phyloP scores from a whole-genome alignment of 2,329 filamentous ascomycete genomes.

The Knufia fluminis region DNA sequence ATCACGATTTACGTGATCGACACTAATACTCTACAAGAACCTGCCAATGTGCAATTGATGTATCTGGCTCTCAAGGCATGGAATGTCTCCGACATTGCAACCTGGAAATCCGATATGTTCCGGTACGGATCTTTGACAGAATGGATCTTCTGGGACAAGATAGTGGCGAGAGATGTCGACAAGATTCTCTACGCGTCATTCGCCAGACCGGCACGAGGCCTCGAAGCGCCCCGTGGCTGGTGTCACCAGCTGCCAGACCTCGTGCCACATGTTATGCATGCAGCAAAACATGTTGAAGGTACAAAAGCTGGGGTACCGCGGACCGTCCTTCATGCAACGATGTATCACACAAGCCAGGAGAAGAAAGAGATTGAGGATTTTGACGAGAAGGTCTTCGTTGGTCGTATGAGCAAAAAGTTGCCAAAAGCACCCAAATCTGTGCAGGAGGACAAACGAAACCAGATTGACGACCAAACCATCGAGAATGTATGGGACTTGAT shows the following conservation, averaged over 20 bases:
- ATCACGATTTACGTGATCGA: conserved; percentile 1
- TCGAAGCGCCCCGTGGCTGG: neutral
- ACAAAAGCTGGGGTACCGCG: neutral
- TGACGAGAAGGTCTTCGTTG: neutral
- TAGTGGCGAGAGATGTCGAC: neutral
- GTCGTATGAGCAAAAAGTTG: neutral
- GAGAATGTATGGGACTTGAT: neutral
- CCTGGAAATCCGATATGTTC: neutral
- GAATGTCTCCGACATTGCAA: neutral
- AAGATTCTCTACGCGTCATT: neutral
- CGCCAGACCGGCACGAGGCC: neutral
- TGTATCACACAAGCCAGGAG: neutral
- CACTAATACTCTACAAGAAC: neutral
- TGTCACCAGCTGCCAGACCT: neutral
- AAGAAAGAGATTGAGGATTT: neutral
- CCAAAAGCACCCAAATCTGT: neutral
- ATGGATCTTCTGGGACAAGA: neutral
- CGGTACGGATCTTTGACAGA: neutral
- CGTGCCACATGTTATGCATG: neutral
- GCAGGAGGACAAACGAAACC: neutral
- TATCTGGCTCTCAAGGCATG: neutral
- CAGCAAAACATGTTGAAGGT: neutral
- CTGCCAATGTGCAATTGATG: neutral
- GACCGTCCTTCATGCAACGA: neutral
- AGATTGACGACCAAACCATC: neutral